Percentiles rank a stretch among this genome's conserved stretches.
Evolutionary conservation across 805 yeast species (phyloP).

Genomic region (Wickerhamomyces rabaulensis): DNA sequence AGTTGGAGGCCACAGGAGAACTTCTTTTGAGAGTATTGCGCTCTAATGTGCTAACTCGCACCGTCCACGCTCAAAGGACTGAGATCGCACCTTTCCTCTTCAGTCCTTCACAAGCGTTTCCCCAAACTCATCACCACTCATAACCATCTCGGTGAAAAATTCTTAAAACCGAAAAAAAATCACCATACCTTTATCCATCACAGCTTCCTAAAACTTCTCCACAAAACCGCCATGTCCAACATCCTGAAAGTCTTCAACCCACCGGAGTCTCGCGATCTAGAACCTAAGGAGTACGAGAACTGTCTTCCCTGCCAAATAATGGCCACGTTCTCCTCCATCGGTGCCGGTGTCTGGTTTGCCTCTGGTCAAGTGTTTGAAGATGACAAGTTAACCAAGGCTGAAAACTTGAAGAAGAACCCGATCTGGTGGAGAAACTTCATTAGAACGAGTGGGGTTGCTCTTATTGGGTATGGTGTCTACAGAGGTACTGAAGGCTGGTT

Average conservation of each 20-base stretch:
- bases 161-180: neutral
- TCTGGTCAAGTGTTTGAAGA: slow-evolving; percentile 50
- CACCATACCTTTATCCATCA: too few species aligned
- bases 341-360: slow-evolving; percentile 58
- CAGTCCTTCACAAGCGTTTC: too few species aligned
- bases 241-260: slow-evolving; percentile 23
- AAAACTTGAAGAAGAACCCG: slow-evolving; percentile 37
- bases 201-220: too few species aligned
- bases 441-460: slow-evolving; percentile 46
- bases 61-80: too few species aligned
- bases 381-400: slow-evolving; percentile 29
- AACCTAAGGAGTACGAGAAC: slow-evolving; percentile 39
- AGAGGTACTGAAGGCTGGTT: slow-evolving; percentile 62
- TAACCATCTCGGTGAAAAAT: neutral
- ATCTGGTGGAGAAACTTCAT: slow-evolving; percentile 58
- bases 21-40: too few species aligned
- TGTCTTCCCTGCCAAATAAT: slow-evolving; percentile 69
- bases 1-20: too few species aligned
- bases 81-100: too few species aligned
- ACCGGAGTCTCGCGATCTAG: slow-evolving; percentile 22
- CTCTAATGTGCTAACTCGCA: too few species aligned
- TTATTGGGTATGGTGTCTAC: slow-evolving; percentile 52
- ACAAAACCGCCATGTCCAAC: slow-evolving; percentile 17
- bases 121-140: neutral
- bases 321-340: slow-evolving; percentile 52